Base-by-base conservation (phyloP, 2,329 filamentous ascomycete genomes). In the Thermoascus crustaceus region DNA sequence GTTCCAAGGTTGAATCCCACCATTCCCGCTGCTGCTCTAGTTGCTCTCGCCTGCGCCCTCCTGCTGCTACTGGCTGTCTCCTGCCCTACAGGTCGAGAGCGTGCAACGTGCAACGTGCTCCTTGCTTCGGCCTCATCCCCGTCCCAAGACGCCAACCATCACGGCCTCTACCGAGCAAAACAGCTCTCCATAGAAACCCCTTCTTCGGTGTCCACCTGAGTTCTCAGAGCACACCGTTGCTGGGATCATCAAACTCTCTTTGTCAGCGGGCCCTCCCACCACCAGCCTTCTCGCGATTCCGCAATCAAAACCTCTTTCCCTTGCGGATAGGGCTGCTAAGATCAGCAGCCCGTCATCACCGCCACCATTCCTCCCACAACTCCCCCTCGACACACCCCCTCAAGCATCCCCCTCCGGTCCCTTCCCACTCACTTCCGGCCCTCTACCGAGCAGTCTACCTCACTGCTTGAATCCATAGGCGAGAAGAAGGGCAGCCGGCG, bases 341-440 rank as follows among this genome's bases (percentile, higher is more conserved):
- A 66, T 74, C 82, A 88, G 85, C 83, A 88, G 85, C 83, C 80
- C 78, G 72, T 73, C 60, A 66, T 57, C 53, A 69, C 72, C 71
- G 75, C 73, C 86, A 95, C 78, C 67, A 95, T 95, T 94, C 76
- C 84, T 78, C 72, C 78, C 58, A 68, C 74, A 74, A 71, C 71
- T 49, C 61, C 64, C 53, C 73, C 72, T 64, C 79, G 80, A 68
- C 78, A 42, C 44, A 48, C 47, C 37, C 49, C 84, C 61, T 85
- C 84, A 66, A 85, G 84, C 67, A 94, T 95, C 61, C 88, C 88
- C 54, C 75, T 95, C 55, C 83, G 84, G 63, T 82, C 80, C 53
- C 71, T 95, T 41, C 49, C 43, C 42, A 53, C 56, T 36, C 51
- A 53, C 40, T 55, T 58, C 27, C 53, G 42, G 38, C 48, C 59